Percentiles rank a stretch among this genome's conserved stretches.
Conservation (phyloP, 768 basidiomycete genomes). For the Collybiopsis luxurians region DNA sequence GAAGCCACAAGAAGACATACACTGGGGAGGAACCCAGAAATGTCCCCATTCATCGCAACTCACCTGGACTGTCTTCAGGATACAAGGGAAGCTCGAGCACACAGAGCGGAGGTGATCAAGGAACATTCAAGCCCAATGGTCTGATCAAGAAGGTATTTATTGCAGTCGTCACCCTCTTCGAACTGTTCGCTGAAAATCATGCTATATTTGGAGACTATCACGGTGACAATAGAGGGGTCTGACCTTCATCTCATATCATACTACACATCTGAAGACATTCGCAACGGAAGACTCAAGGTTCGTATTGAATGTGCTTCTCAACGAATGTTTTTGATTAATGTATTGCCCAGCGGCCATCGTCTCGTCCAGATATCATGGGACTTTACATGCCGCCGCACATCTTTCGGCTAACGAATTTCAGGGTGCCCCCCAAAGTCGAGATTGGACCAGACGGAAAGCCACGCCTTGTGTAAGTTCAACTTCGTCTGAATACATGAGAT, state of each 20-base stretch:
- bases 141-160: constrained; percentile 75
- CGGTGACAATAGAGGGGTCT: constrained; percentile 73
- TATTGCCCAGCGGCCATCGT: constrained; percentile 54
- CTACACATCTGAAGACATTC: constrained; percentile 77
- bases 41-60: constrained; percentile 35
- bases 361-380: constrained; percentile 66
- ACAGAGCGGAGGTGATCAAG: constrained; percentile 40
- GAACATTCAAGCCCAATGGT: constrained; percentile 67
- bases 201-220: constrained; percentile 62
- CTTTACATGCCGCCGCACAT: constrained; percentile 75
- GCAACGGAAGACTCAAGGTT: constrained; percentile 61
- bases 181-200: not conserved
- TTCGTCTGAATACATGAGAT: not conserved
- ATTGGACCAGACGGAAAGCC: constrained; percentile 67
- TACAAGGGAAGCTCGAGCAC: constrained; percentile 29
- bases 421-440: constrained; percentile 80
- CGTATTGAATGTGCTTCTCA: constrained; percentile 6
- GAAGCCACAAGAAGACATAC: constrained; percentile 47
- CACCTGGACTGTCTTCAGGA: constrained; percentile 35
- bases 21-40: constrained; percentile 46
- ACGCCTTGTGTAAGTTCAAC: constrained; percentile 55
- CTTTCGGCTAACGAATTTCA: constrained; percentile 77
- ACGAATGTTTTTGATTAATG: constrained; percentile 5
- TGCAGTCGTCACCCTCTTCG: not conserved
- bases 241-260: constrained; percentile 85